Evolutionary conservation across 495 filamentous ascomycete species (phyloP).

Genomic region (Melanomma pulvis-pyrius): DNA sequence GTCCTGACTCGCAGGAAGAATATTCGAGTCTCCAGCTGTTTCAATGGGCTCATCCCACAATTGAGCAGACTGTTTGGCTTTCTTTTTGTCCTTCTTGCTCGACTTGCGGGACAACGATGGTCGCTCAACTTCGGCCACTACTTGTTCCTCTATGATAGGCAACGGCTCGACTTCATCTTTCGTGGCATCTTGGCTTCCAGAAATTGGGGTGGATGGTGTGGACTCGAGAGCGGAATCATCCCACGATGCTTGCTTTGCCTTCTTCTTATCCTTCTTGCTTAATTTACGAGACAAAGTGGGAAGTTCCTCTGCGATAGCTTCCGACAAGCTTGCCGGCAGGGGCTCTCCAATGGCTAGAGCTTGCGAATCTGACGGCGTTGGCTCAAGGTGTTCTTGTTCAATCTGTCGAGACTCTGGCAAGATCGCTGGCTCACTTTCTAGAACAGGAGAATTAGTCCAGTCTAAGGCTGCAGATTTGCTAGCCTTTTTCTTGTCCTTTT

Average conservation of each 20-base stretch:
- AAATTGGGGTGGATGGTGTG: neutral
- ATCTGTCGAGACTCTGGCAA: neutral
- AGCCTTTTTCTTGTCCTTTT: slow-evolving; percentile 20
- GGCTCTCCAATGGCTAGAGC: neutral
- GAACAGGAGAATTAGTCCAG: neutral
- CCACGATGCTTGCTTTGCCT: slow-evolving; percentile 7
- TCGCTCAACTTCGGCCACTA: neutral
- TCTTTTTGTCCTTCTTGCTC: slow-evolving; percentile 28
- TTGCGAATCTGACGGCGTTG: neutral
- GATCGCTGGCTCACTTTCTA: neutral
- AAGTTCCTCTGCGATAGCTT: neutral
- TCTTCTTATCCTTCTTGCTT: slow-evolving; percentile 32
- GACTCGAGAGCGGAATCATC: neutral
- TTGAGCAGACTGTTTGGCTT: slow-evolving; percentile 11
- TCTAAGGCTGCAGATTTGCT: slow-evolving; percentile 3
- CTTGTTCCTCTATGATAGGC: neutral
- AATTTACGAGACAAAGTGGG: slow-evolving; percentile 13
- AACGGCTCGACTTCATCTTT: neutral
- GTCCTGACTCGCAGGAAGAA: neutral
- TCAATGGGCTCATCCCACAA: neutral
- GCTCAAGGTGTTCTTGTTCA: neutral
- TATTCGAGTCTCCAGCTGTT: neutral
- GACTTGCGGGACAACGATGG: slow-evolving; percentile 15
- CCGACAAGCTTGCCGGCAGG: neutral
- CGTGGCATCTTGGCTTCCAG: neutral